phyloP scores from a whole-genome alignment of 331 rosid species.

The Telfairia occidentalis region DNA sequence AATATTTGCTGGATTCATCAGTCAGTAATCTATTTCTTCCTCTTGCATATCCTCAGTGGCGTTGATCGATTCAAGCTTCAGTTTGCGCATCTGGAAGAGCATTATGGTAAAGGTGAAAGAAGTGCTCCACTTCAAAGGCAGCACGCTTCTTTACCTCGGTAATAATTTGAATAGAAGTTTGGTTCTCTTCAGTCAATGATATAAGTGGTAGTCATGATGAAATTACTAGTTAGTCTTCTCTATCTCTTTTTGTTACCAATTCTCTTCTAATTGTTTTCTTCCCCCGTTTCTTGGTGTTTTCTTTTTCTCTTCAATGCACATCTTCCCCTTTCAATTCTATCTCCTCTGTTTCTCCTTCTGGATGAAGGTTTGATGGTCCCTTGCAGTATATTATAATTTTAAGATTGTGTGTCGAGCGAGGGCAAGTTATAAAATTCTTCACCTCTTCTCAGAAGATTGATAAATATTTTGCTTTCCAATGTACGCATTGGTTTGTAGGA shows the following conservation, averaged over 20 bases:
- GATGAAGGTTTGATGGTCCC: background rate
- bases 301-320: background rate
- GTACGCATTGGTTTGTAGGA: background rate
- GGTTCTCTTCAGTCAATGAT: background rate
- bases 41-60: conserved; percentile 31
- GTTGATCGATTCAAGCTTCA: conserved; percentile 47
- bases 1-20: background rate
- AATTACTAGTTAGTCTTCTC: background rate
- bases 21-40: background rate
- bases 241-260: background rate
- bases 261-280: background rate
- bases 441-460: background rate
- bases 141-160: conserved; percentile 59
- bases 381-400: background rate
- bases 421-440: background rate
- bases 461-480: background rate
- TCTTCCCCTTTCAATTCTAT: background rate
- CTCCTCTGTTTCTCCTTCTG: background rate
- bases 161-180: background rate
- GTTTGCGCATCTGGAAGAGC: conserved; percentile 56
- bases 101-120: conserved; percentile 29
- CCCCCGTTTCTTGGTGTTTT: background rate
- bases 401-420: background rate
- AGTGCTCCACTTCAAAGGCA: conserved; percentile 37
- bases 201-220: background rate